Base-by-base conservation (phyloP, 2,329 filamentous ascomycete species). In the Stenocarpella maydis region DNA sequence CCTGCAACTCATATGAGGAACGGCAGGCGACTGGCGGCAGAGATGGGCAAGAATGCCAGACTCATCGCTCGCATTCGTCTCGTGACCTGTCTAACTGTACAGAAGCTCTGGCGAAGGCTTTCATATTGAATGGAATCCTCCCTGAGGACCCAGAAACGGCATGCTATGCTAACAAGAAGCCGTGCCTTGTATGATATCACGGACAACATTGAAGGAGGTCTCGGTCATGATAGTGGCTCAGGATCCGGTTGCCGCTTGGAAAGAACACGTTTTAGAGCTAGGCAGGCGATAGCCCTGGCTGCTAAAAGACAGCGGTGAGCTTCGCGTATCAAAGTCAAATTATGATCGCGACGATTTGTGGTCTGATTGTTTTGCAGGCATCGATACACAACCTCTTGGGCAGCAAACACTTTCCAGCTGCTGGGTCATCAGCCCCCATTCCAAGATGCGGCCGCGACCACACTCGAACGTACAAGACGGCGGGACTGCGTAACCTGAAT, bases 1-100 rank as follows among this genome's bases (percentile, higher is more conserved):
- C 84, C 84, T 0, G 84, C 84, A 1, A 86, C 84, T 8, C 84
- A 84, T 5, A 73, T 86, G 52, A 79, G 83, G 6, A 85, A 86
- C 67, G 84, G 83, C 0, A 76, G 82, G 15, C 75, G 83, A 31
- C 76, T 86, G 3, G 68, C 81, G 21, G 63, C 72, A 0, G 83
- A 84, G 66, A 85, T 86, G 83, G 84, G 83, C 0, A 66, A 73
- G 9, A 86, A 86, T 67, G 83, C 84, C n/a, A 73, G 83, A 7
- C 75, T 86, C 21, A 76, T 86, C 41, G 83, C 76, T 6, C 84
- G 0, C 84, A 86, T 69, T 80, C 81, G 15, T 83, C 82, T 4
- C 75, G 78, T n/a, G 83, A 86, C 64, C 75, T 72, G 43, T 85
- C 84, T 1, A 75, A 75, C 15, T 86, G 84, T 74, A 86, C 84